A percentile compares a stretch with the other conserved stretches of the same genome.
Evolutionary conservation across 495 filamentous ascomycete species (phyloP).

Genomic region (Podospora fimiseda): DNA sequence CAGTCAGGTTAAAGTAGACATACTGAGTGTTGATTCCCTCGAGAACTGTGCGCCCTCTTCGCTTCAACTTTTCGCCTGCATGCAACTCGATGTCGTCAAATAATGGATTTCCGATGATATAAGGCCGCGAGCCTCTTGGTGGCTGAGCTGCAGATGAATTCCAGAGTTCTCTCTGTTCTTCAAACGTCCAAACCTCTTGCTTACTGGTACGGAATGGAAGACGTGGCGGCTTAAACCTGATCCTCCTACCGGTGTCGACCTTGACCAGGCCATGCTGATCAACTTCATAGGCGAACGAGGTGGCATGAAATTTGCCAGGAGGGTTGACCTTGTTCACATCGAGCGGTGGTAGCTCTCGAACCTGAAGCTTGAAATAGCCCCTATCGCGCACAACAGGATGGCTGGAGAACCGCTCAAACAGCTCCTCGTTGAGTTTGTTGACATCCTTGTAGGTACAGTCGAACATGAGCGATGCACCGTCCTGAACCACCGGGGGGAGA

Average conservation of each 20-base stretch:
- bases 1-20: conserved; percentile 30
- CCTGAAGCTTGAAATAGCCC: conserved; percentile 30
- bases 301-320: conserved; percentile 25
- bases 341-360: conserved; percentile 20
- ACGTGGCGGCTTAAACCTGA: conserved; percentile 14
- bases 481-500: conserved; percentile 3
- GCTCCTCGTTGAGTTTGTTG: conserved; percentile 25
- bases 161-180: conserved; percentile 26
- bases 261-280: conserved; percentile 24
- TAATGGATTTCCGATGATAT: conserved; percentile 32
- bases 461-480: conserved; percentile 21
- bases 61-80: conserved; percentile 26
- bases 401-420: conserved; percentile 24
- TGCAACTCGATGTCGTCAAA: conserved; percentile 27
- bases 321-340: conserved; percentile 15
- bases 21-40: conserved; percentile 33
- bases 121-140: conserved; percentile 20
- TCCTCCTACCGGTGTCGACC: conserved; percentile 24
- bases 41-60: conserved; percentile 19
- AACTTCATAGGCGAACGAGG: conserved; percentile 23
- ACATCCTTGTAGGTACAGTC: conserved; percentile 26
- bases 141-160: conserved; percentile 23
- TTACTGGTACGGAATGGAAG: conserved; percentile 20
- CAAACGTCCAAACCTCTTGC: conserved; percentile 19
- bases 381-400: conserved; percentile 21